Evolutionary conservation across 2,329 filamentous ascomycete species (phyloP).

Genomic region (Thermoascus crustaceus): DNA sequence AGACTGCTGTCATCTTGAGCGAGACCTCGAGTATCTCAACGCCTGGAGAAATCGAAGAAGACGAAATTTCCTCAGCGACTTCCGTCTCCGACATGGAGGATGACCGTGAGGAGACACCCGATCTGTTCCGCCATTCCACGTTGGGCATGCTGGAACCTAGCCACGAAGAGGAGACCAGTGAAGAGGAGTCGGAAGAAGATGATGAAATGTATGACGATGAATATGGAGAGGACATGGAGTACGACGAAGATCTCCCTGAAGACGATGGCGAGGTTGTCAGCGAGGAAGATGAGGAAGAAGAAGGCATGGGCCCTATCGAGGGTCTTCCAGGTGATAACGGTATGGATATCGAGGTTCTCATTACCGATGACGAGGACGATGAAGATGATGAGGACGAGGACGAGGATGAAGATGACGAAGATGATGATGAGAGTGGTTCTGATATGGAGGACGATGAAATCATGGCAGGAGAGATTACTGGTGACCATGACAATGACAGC

Average conservation of each 20-base stretch:
- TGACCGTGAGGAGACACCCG: slow-evolving; percentile 86
- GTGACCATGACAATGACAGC: slow-evolving; percentile 47
- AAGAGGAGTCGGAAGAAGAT: slow-evolving; percentile 61
- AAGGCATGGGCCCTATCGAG: slow-evolving; percentile 67
- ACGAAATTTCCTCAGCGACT: slow-evolving; percentile 78
- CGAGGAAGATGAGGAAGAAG: slow-evolving; percentile 75
- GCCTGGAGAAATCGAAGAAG: slow-evolving; percentile 65
- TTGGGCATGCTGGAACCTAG: slow-evolving; percentile 87
- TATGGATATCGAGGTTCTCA: slow-evolving; percentile 77
- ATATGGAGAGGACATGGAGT: slow-evolving; percentile 85
- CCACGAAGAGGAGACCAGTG: slow-evolving; percentile 72
- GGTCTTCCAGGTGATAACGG: slow-evolving; percentile 53
- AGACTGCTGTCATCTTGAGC: slow-evolving; percentile 78
- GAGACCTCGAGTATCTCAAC: slow-evolving; percentile 66
- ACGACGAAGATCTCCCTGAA: slow-evolving; percentile 70
- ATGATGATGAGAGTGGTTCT: slow-evolving; percentile 52
- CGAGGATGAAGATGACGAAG: slow-evolving; percentile 48
- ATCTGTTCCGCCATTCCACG: slow-evolving; percentile 92
- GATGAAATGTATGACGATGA: slow-evolving; percentile 92
- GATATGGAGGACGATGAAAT: slow-evolving; percentile 50
- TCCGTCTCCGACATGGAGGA: slow-evolving; percentile 84
- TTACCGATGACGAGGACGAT: slow-evolving; percentile 59
- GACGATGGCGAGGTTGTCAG: slow-evolving; percentile 83
- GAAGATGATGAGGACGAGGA: slow-evolving; percentile 58
- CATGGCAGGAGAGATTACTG: slow-evolving; percentile 47